Evolutionary conservation across 2,329 filamentous ascomycete genomes (phyloP).

Genomic region (Neoarthrinium moseri): DNA sequence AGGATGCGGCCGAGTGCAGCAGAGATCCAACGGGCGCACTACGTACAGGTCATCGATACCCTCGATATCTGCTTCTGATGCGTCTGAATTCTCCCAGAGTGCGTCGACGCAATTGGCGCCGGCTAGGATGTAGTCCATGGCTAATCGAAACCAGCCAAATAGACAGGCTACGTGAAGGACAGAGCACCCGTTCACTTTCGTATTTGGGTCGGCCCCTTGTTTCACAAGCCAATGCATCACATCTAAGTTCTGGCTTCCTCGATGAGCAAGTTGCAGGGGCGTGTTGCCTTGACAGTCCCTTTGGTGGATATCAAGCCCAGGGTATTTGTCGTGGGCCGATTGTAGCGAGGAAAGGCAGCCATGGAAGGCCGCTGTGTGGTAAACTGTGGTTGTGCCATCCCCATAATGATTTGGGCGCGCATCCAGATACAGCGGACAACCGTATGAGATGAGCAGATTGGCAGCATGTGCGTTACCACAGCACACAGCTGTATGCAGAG

Average conservation of each 20-base stretch:
- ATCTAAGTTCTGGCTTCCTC: background rate
- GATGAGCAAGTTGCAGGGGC: background rate
- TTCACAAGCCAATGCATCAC: background rate
- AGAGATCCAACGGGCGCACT: constrained; percentile 1
- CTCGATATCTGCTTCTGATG: background rate
- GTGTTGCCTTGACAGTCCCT: background rate
- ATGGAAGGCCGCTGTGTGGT: background rate
- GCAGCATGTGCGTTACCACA: background rate
- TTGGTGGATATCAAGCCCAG: background rate
- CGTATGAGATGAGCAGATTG: background rate
- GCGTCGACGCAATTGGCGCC: background rate
- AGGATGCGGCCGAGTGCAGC: background rate
- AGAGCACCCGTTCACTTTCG: background rate
- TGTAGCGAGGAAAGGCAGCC: background rate
- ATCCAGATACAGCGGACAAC: background rate
- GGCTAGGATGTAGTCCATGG: background rate
- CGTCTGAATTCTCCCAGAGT: background rate
- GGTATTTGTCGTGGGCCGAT: background rate
- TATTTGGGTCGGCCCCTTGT: background rate
- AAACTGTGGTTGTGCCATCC: background rate
- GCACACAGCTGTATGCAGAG: background rate
- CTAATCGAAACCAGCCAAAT: background rate
- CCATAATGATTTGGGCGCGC: too few relatives aligned
- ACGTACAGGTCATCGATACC: too few relatives aligned
- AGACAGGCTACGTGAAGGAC: background rate